These are phyloP conservation scores for Daldinia bambusicola DNA, from an alignment of 495 filamentous ascomycete genomes.

Conservation along the genomic window DNA sequence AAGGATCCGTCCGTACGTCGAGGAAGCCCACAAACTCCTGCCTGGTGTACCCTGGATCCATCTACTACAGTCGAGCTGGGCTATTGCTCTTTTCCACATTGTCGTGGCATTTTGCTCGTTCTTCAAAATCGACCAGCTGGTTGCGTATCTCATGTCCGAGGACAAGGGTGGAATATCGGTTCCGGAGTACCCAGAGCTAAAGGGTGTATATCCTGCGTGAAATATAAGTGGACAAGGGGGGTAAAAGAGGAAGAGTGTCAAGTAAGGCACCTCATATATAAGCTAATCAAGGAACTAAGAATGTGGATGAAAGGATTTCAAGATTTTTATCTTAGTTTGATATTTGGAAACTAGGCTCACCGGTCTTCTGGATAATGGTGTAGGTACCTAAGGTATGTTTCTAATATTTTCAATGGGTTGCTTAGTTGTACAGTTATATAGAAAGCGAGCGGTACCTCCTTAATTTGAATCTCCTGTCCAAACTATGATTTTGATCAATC, in stretches of 20 bases:
- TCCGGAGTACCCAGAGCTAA: conserved; percentile 54
- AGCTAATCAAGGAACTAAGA: too few species aligned
- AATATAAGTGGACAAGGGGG: background rate
- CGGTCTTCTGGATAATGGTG: background rate
- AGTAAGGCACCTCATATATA: background rate
- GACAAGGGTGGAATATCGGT: conserved; percentile 52
- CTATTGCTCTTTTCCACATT: conserved; percentile 44
- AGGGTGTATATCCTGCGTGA: background rate
- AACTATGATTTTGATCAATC: background rate
- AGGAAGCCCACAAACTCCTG: conserved; percentile 50
- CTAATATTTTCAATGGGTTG: background rate
- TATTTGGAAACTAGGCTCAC: background rate
- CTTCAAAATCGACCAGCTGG: conserved; percentile 48
- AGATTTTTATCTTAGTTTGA: background rate
- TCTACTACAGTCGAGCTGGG: conserved; percentile 41
- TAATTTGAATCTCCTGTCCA: background rate
- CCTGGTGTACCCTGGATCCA: conserved; percentile 31
- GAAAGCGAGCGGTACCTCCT: background rate
- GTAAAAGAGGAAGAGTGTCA: background rate
- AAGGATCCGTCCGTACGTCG: conserved; percentile 54
- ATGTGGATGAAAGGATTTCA: too few species aligned
- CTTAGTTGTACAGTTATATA: background rate
- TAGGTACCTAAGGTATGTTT: background rate
- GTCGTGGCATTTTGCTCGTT: conserved; percentile 48
- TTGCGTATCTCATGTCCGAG: conserved; percentile 41